These are phyloP conservation scores for Aeschynomene evenia DNA, from an alignment of 306 rosid species.

Conservation along the genomic window DNA sequence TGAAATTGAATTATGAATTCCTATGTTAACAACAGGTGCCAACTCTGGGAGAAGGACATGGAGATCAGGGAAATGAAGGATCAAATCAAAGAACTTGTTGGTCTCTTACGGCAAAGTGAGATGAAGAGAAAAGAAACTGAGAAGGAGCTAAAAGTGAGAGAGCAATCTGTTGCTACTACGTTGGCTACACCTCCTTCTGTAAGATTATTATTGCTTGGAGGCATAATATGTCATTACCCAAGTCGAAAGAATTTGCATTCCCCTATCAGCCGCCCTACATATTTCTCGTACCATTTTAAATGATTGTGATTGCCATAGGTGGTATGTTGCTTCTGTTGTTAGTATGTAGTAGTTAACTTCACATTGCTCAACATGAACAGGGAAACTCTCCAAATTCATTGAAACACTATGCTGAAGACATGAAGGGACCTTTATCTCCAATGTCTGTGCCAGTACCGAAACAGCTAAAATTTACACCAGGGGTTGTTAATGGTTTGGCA, in stretches of 20 bases:
- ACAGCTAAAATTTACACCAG: conserved; percentile 87
- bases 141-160: conserved; percentile 89
- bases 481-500: conserved; percentile 66
- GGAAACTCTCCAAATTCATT: conserved; percentile 63
- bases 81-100: conserved; percentile 94
- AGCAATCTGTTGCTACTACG: conserved; percentile 66
- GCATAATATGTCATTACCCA: conserved; percentile 5
- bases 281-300: not conserved
- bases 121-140: conserved; percentile 86
- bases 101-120: conserved; percentile 94
- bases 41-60: conserved; percentile 88
- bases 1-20: conserved; percentile 32
- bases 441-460: conserved; percentile 80
- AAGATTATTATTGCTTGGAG: conserved; percentile 37
- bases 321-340: not conserved
- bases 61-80: conserved; percentile 98
- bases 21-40: conserved; percentile 65
- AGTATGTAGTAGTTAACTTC: conserved; percentile 21
- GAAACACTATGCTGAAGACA: conserved; percentile 68
- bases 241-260: not conserved
- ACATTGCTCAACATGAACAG: conserved; percentile 46
- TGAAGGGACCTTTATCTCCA: conserved; percentile 67
- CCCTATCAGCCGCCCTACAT: not conserved
- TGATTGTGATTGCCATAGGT: conserved; percentile 24
- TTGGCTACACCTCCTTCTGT: conserved; percentile 80